Evolutionary conservation across 768 basidiomycete species (phyloP), one percentile per base, ranked within the genome.

Genomic region (Brasilioporus rufonigricans): DNA sequence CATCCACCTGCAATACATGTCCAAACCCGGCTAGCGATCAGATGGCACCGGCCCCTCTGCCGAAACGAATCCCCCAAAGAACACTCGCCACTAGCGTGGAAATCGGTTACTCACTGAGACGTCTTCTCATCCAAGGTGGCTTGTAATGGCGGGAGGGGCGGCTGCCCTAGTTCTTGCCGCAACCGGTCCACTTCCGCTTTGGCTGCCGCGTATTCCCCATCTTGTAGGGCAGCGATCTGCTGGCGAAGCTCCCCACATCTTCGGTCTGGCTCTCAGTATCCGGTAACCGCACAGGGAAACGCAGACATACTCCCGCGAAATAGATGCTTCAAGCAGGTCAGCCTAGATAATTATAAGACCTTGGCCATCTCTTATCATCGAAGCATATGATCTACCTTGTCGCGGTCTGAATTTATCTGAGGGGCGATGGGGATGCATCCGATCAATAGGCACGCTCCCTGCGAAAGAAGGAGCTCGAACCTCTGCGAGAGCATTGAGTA

Each of bases 381-480:
- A 13, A 48, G 32, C 39, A 29, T 2, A 24, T 31, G 33, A 57
- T 58, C 41, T 53, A 77, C 81, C 78, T 87, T 88, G 74, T 91
- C 89, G 14, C 89, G 80, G 69, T 92, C 89, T 65, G 88, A 87
- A 64, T 91, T 91, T 19, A 91, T 78, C 86, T 91, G 62, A 52
- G 36, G 21, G 51, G 27, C 48, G 44, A 45, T 18, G 26, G 23
- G 33, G 38, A 35, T 19, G 3, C 40, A 26, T 52, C 45, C 32
- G 23, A 52, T 67, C 60, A 67, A 55, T 54, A 55, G 9, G 9
- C 10, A 46, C 44, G 5, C 40, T 35, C 32, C 26, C 21, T 11
- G 45, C 56, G 50, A 59, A 48, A 46, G 32, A 53, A 41, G 40
- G 51, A 57, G 35, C n/a, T 61, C 77, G 35, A 65, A 87, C 89